A percentile compares a stretch with the other conserved stretches of the same genome.
Evolutionary conservation across 2,329 filamentous ascomycete species (phyloP).

Genomic region (Exophiala aquamarina): DNA sequence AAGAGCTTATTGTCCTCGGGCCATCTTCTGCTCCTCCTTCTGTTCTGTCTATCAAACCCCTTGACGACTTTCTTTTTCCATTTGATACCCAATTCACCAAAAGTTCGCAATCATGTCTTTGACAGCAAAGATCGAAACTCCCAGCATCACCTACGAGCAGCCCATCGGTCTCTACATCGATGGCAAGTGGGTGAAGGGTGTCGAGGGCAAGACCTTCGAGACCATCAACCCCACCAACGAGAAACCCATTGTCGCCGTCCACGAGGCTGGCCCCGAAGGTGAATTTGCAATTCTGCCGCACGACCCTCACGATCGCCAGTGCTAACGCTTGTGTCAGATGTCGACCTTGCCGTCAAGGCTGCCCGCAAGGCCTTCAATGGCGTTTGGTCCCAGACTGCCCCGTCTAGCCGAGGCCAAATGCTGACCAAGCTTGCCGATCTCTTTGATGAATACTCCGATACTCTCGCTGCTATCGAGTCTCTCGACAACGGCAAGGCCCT

Average conservation of each 20-base stretch:
- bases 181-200: slow-evolving; percentile 82
- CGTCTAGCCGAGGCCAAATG: slow-evolving; percentile 67
- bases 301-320: slow-evolving; percentile 3
- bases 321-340: slow-evolving; percentile 34
- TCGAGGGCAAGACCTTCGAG: slow-evolving; percentile 88
- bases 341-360: slow-evolving; percentile 75
- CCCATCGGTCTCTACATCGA: slow-evolving; percentile 54
- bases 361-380: slow-evolving; percentile 84
- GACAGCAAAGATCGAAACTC: slow-evolving; percentile 39
- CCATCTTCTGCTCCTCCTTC: slow-evolving; percentile 35
- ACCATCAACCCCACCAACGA: slow-evolving; percentile 86
- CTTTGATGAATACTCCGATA: slow-evolving; percentile 73
- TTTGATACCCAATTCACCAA: slow-evolving; percentile 20
- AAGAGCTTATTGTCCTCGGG: slow-evolving; percentile 17
- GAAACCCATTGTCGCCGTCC: slow-evolving; percentile 77
- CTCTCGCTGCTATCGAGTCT: slow-evolving; percentile 78
- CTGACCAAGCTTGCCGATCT: slow-evolving; percentile 78
- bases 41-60: slow-evolving; percentile 28
- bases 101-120: slow-evolving; percentile 37
- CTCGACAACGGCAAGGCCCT: slow-evolving; percentile 57
- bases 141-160: slow-evolving; percentile 42
- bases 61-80: slow-evolving; percentile 2
- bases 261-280: slow-evolving; percentile 87
- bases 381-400: slow-evolving; percentile 66
- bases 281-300: slow-evolving; percentile 46